A percentile compares a stretch with the other conserved stretches of the same genome.
These are phyloP conservation scores for Umbelopsis vinacea DNA, from an alignment of 192 early-diverging fungal genomes.

Conservation along the genomic window DNA sequence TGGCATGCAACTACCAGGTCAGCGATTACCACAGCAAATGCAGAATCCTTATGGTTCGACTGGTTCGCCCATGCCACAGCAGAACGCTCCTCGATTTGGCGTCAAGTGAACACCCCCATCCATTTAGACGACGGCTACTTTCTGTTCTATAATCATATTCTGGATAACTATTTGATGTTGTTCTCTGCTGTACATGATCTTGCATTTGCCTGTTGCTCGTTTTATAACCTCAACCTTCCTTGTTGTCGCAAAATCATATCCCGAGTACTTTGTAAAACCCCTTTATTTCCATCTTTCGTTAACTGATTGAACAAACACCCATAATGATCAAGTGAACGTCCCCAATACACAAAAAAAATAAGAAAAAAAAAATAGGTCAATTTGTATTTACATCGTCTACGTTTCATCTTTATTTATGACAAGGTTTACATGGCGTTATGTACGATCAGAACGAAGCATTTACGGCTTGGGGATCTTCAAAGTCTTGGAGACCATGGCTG, in stretches of 20 bases:
- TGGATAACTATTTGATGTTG: neutral
- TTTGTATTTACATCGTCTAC: neutral
- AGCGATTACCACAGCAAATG: constrained; percentile 5
- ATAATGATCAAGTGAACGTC: too few relatives aligned
- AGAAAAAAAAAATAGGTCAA: neutral
- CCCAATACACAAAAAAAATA: too few relatives aligned
- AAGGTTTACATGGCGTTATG: too few relatives aligned
- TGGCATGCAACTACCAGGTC: constrained; percentile 1
- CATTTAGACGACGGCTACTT: neutral
- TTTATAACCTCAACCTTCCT: neutral
- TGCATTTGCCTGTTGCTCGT: too few relatives aligned
- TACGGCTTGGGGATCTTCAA: constrained; percentile 78
- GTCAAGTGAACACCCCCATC: neutral
- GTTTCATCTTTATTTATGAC: neutral
- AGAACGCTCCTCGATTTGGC: constrained; percentile 13
- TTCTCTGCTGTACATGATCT: constrained; percentile 13
- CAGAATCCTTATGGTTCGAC: constrained; percentile 4
- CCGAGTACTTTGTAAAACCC: neutral
- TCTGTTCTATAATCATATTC: neutral
- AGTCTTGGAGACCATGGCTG: constrained; percentile 79
- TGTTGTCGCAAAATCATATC: neutral
- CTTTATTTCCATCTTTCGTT: too few relatives aligned
- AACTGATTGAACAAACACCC: too few relatives aligned
- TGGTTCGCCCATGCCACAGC: constrained; percentile 12
- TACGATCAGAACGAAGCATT: neutral